Evolutionary conservation across 2,329 filamentous ascomycete species (phyloP).

Genomic region (Hypoxylon sp.): DNA sequence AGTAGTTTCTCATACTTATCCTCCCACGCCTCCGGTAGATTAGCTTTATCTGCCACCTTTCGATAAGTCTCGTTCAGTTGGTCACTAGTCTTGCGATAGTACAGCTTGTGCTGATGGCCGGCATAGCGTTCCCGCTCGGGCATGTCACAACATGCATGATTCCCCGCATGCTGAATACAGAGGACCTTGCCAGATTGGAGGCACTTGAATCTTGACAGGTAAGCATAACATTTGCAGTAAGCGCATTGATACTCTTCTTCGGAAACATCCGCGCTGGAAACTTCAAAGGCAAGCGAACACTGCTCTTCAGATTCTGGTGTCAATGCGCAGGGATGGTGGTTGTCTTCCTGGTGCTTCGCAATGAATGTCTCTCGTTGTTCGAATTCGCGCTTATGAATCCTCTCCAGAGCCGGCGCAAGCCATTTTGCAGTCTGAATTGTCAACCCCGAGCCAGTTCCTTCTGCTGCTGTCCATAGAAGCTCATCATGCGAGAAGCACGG

Average conservation of each 20-base stretch:
- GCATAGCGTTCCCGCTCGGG: constrained; percentile 76
- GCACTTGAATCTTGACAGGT: constrained; percentile 91
- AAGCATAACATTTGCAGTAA: constrained; percentile 93
- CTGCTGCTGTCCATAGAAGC: constrained; percentile 89
- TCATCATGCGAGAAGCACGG: constrained; percentile 99
- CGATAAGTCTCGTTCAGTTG: constrained; percentile 75
- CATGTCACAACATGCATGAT: constrained; percentile 83
- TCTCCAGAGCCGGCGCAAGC: constrained; percentile 88
- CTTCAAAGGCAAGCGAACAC: constrained; percentile 73
- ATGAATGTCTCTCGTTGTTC: constrained; percentile 78
- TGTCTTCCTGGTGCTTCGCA: constrained; percentile 71
- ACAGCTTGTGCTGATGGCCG: constrained; percentile 79
- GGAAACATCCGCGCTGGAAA: constrained; percentile 80
- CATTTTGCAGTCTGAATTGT: constrained; percentile 94
- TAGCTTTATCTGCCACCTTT: constrained; percentile 88
- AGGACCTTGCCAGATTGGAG: constrained; percentile 83
- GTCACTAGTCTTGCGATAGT: constrained; percentile 83
- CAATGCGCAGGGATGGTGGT: constrained; percentile 69
- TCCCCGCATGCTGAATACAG: constrained; percentile 86
- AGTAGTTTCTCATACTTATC: constrained; percentile 89
- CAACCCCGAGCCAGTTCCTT: constrained; percentile 76
- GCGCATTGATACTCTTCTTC: constrained; percentile 95
- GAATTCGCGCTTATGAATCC: constrained; percentile 81
- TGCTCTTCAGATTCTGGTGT: constrained; percentile 63
- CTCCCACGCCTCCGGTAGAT: constrained; percentile 88